Base-by-base conservation (phyloP, 495 filamentous ascomycete species). In the Xylaria nigripes region DNA sequence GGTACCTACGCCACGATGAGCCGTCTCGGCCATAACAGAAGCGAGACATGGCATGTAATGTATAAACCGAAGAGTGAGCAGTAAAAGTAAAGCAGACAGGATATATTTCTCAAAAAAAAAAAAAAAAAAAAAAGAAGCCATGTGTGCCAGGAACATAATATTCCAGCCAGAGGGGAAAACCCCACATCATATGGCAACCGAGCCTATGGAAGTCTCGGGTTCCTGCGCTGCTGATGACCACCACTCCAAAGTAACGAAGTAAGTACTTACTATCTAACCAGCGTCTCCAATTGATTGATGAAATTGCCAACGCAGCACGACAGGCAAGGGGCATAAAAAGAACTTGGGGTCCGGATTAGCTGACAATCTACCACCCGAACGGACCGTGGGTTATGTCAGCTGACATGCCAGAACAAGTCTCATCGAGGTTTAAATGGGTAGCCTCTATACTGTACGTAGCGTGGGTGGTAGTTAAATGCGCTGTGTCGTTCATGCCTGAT, bases 161-260 rank as follows among this genome's bases (percentile, higher is more conserved):
- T 49, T 16, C 53, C 52, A 55, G 53, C 50, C 18, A 46, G 36
- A 34, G 36, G 46, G 45, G 19, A 54, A 23, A 47, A 40, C 41
- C 40, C 25, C 40, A 41, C 46, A 45, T 22, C 36, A 55, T n/a
- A 50, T 27, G 54, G 48, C 49, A 53, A 47, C 58, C 58, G 59
- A 59, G 50, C 64, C 64, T 66, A 66, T 64, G 61, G 61, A 57
- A 55, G 60, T 56, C 44, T 43, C 61, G 61, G 61, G 64, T 66
- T 66, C 64, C 64, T 66, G 64, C 64, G 64, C 64, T 58, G 64
- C 64, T 58, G 64, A 62, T 66, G 64, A 66, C 64, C 59, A 66
- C 61, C 43, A 32, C 32, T 44, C 51, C 54, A 56, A 46, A 15
- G 21, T 32, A 30, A 6, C 3, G 25, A 9, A 29, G 32, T 36